Evolutionary conservation across 306 rosid species (phyloP).

Genomic region (Ormosia emarginata): DNA sequence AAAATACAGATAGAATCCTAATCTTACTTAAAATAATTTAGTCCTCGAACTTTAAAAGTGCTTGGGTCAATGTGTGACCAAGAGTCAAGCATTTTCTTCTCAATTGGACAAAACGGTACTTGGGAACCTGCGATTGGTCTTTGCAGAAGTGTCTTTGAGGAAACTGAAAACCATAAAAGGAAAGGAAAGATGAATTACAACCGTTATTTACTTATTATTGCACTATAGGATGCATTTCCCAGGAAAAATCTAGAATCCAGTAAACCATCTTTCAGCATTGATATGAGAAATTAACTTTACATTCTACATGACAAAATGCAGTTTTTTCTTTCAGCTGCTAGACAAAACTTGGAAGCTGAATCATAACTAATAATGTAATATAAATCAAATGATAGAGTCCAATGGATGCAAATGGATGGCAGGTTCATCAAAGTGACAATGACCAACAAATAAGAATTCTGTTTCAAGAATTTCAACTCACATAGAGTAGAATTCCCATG

Average conservation of each 20-base stretch:
- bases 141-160: conserved; percentile 75
- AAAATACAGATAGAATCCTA: not conserved
- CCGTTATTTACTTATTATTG: not conserved
- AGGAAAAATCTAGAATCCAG: not conserved
- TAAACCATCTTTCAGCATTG: not conserved
- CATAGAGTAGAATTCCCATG: conserved; percentile 56
- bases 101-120: conserved; percentile 87
- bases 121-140: conserved; percentile 91
- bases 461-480: conserved; percentile 45
- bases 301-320: not conserved
- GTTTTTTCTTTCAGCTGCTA: not conserved
- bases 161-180: conserved; percentile 59
- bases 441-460: not conserved
- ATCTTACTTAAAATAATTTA: conserved; percentile 79
- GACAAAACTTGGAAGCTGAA: not conserved
- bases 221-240: not conserved
- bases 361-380: not conserved
- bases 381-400: not conserved
- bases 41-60: conserved; percentile 79
- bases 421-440: not conserved
- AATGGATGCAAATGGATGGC: not conserved
- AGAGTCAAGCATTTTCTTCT: conserved; percentile 84
- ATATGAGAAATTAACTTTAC: not conserved
- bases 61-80: conserved; percentile 89
- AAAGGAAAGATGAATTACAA: conserved; percentile 1